phyloP scores from a whole-genome alignment of 2,329 filamentous ascomycete genomes.

The Sodiomyces alkalinus region DNA sequence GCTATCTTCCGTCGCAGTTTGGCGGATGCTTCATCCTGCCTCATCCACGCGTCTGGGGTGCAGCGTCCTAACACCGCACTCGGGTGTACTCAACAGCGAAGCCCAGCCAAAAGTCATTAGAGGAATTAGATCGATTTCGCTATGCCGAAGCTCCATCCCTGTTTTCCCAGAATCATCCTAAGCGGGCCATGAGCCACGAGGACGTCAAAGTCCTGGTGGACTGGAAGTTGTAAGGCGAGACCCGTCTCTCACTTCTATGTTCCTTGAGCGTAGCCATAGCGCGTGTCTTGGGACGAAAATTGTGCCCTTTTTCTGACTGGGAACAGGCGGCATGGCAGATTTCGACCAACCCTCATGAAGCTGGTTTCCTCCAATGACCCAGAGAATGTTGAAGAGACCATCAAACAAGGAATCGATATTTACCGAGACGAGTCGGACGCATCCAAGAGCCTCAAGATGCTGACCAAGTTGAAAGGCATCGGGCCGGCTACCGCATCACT shows the following conservation, averaged over 20 bases:
- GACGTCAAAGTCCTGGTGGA: conserved; percentile 48
- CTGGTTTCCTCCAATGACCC: conserved; percentile 46
- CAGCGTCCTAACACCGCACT: too few species aligned
- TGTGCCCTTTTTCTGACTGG: neutral
- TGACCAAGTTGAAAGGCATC: conserved; percentile 54
- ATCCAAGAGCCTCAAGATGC: conserved; percentile 29
- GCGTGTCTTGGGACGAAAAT: too few species aligned
- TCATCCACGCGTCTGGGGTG: too few species aligned
- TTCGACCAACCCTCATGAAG: conserved; percentile 44
- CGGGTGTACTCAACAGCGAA: conserved; percentile 24
- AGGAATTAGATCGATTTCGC: conserved; percentile 44
- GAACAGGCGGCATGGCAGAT: conserved; percentile 42
- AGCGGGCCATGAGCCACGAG: conserved; percentile 31
- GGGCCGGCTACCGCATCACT: conserved; percentile 69
- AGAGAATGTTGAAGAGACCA: conserved; percentile 27
- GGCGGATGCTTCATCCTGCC: conserved; percentile 1
- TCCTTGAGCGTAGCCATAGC: too few species aligned
- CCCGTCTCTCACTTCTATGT: too few species aligned
- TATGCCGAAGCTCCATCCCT: conserved; percentile 34
- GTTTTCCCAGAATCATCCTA: conserved; percentile 22
- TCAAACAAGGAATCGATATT: conserved; percentile 32
- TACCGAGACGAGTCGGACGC: conserved; percentile 24
- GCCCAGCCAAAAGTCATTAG: conserved; percentile 32
- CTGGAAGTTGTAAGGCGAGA: conserved; percentile 51
- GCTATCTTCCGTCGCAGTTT: conserved; percentile 1